A percentile compares a stretch with the other conserved stretches of the same genome.
Conservation (phyloP, 352 stramenopile species). For the Blastocystis sp. region DNA sequence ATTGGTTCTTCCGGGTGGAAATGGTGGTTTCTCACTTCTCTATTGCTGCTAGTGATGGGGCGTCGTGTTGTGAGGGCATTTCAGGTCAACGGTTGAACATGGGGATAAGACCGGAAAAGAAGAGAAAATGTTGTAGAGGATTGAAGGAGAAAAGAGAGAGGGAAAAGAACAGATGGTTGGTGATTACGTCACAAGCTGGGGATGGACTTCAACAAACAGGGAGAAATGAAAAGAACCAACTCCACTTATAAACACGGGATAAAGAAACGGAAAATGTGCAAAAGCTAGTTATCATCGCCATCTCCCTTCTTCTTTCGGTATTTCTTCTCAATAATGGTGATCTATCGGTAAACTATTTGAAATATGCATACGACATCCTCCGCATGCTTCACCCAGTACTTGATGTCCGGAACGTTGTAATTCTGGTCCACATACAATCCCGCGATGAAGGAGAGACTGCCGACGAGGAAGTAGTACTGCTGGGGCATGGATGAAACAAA, state of each 20-base stretch:
- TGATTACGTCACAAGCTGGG: not conserved
- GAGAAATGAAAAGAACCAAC: not conserved
- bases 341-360: not conserved
- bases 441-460: conserved; percentile 16
- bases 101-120: not conserved
- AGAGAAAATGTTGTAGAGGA: not conserved
- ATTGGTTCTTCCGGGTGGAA: too few species aligned
- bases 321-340: conserved; percentile 45
- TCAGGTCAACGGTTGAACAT: not conserved
- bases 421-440: conserved; percentile 66
- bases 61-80: not conserved
- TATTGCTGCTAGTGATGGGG: too few species aligned
- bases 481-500: not conserved
- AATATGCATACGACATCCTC: conserved; percentile 21
- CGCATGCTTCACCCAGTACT: conserved; percentile 41
- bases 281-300: not conserved
- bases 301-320: conserved; percentile 45
- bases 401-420: conserved; percentile 64
- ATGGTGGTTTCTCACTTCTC: too few species aligned
- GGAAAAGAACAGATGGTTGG: not conserved
- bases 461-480: conserved; percentile 59
- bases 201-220: not conserved
- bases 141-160: not conserved
- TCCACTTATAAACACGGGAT: not conserved
- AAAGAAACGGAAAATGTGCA: not conserved